Conservation (phyloP, 768 basidiomycete genomes). For the Udeniomyces megalosporus region DNA sequence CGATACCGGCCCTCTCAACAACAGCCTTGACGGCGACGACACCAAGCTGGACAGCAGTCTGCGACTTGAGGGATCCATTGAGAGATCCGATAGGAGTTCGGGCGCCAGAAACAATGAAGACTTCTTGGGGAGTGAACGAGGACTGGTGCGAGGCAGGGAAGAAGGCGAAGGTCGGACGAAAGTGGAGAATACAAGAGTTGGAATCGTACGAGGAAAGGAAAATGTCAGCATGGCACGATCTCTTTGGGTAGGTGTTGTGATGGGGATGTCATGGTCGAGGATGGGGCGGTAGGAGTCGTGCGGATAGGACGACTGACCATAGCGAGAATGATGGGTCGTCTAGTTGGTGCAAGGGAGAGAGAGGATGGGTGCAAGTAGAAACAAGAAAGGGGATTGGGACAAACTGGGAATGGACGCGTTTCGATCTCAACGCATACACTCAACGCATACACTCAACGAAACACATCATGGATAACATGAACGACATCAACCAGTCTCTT, state of each 20-base stretch:
- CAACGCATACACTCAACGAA: no score
- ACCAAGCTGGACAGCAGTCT: constrained; percentile 86
- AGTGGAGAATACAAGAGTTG: not conserved
- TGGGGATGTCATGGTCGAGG: no score
- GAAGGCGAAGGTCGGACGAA: not conserved
- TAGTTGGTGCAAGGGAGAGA: no score
- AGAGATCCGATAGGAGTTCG: constrained; percentile 89
- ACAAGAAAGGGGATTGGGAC: no score
- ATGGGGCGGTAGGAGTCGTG: no score
- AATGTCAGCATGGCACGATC: not conserved
- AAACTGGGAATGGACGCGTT: no score
- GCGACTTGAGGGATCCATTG: constrained; percentile 70
- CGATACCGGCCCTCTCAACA: constrained; percentile 58
- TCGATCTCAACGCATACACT: no score
- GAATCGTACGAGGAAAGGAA: not conserved
- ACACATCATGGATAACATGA: no score
- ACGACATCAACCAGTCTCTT: not conserved
- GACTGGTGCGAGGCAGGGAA: not conserved
- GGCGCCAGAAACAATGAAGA: constrained; percentile 68
- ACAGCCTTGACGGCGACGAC: constrained; percentile 77
- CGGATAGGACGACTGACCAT: no score
- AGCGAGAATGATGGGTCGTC: no score
- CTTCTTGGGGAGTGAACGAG: constrained; percentile 19
- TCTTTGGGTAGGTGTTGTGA: no score
- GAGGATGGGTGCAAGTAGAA: no score